These are phyloP conservation scores for Perkinsus olseni DNA, from an alignment of 169 alveolate species.

Conservation along the genomic window DNA sequence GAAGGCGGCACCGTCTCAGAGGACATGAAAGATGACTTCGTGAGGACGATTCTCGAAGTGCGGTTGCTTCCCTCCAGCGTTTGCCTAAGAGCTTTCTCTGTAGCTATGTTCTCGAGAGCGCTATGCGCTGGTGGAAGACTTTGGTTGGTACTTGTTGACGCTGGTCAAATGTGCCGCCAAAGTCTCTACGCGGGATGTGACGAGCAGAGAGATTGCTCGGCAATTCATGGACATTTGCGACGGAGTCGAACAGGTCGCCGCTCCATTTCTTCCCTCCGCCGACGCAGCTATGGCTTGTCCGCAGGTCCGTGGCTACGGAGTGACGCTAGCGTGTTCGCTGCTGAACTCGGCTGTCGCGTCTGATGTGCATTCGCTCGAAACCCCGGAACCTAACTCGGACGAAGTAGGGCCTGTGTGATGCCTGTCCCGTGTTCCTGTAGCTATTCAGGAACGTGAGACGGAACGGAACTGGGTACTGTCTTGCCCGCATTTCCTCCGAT, in stretches of 20 bases:
- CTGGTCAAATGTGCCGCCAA: slow-evolving; percentile 18
- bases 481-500: not conserved
- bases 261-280: not conserved
- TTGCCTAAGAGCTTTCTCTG: not conserved
- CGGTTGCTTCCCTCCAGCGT: not conserved
- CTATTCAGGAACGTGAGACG: not conserved
- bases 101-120: not conserved
- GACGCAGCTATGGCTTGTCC: too few species aligned
- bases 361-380: not conserved
- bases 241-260: slow-evolving; percentile 18
- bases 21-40: not conserved
- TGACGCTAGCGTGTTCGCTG: not conserved
- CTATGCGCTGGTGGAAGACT: slow-evolving; percentile 30
- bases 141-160: slow-evolving; percentile 30
- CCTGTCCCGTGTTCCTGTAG: not conserved
- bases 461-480: not conserved
- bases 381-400: not conserved
- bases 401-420: not conserved
- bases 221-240: slow-evolving; percentile 23
- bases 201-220: slow-evolving; percentile 12
- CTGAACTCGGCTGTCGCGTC: not conserved
- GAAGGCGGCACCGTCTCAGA: not conserved
- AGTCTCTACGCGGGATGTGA: not conserved
- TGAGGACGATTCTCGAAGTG: not conserved
- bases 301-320: not conserved